phyloP scores from a whole-genome alignment of 257 asterid species.

The Ajuga chamaepitys region DNA sequence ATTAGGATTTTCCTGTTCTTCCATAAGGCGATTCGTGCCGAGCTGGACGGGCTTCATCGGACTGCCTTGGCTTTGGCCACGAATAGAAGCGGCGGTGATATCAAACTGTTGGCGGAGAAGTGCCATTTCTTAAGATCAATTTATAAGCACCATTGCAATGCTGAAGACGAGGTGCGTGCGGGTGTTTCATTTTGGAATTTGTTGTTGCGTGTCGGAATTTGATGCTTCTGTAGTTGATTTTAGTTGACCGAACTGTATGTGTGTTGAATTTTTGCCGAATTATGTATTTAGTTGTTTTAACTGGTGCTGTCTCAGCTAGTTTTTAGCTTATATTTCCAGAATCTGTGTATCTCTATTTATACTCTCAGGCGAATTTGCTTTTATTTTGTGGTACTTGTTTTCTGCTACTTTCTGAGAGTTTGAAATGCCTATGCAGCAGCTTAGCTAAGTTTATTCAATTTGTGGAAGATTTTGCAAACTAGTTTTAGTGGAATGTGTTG shows the following conservation, averaged over 20 bases:
- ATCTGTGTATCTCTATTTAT: neutral
- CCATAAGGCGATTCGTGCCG: slow-evolving; percentile 78
- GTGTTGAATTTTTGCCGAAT: neutral
- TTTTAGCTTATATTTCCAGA: slow-evolving; percentile 3
- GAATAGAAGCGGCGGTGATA: slow-evolving; percentile 50
- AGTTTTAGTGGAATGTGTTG: neutral
- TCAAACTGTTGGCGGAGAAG: slow-evolving; percentile 54
- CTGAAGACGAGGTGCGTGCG: slow-evolving; percentile 74
- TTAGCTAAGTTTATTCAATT: neutral
- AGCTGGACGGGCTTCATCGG: slow-evolving; percentile 64
- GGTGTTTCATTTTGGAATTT: neutral
- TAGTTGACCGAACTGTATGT: neutral
- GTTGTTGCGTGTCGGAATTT: neutral
- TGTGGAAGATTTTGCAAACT: neutral
- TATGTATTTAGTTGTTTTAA: slow-evolving; percentile 1
- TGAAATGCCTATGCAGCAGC: neutral
- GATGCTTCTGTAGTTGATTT: neutral
- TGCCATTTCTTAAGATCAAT: slow-evolving; percentile 69
- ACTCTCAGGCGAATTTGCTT: neutral
- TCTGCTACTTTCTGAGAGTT: neutral
- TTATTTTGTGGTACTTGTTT: neutral
- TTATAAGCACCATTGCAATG: slow-evolving; percentile 89
- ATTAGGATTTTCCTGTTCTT: slow-evolving; percentile 70
- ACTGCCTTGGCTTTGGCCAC: slow-evolving; percentile 65
- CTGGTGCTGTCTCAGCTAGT: neutral